Base-by-base conservation (phyloP, 2,329 filamentous ascomycete species). In the Colletotrichum musae region DNA sequence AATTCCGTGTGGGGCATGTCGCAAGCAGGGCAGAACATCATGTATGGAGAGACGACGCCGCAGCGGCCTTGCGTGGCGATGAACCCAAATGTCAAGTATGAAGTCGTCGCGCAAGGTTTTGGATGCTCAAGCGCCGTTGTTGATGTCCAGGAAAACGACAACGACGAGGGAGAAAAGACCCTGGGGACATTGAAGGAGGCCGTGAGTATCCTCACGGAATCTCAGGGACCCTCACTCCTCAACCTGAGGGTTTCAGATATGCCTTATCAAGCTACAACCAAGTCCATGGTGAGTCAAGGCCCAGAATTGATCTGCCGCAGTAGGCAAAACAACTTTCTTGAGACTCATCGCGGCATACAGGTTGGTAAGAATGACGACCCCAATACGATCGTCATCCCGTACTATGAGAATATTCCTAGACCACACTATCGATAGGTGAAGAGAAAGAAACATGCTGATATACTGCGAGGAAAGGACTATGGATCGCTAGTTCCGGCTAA, bases 1-100 rank as follows among this genome's bases (percentile, higher is more conserved):
- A 65, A 65, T 36, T 32, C 52, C 47, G 62, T 65, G 9, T 65
- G 62, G 62, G 62, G 62, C n/a, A 65, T 65, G 62, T 65, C 62
- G 21, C 62, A 60, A 15, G 62, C 62, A 12, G 62, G 62, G 4
- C 62, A 60, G 47, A 48, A 65, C 24, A 60, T 65, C 18, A 45
- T 65, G 21, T 65, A 60, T 39, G 62, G 62, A 7, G 62, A 45
- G 24, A 59, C 59, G 15, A 65, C 62, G 9, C 56, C 56, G 21
- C 62, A 60, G 12, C 62, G 62, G 47, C 62, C 62, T 9, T 65
- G 62, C 28, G 36, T 65, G 12, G 62, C 56, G 26, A 65, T 65
- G 62, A 65, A 65, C 24, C 56, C 62, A 5, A 51, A 51, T 1
- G 56, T 65, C 18, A 65, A 61, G 16, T 65, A 54, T 3, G 57